A percentile compares a stretch with the other conserved stretches of the same genome.
phyloP scores from a whole-genome alignment of 257 asterid genomes.

The Plantago elongata region DNA sequence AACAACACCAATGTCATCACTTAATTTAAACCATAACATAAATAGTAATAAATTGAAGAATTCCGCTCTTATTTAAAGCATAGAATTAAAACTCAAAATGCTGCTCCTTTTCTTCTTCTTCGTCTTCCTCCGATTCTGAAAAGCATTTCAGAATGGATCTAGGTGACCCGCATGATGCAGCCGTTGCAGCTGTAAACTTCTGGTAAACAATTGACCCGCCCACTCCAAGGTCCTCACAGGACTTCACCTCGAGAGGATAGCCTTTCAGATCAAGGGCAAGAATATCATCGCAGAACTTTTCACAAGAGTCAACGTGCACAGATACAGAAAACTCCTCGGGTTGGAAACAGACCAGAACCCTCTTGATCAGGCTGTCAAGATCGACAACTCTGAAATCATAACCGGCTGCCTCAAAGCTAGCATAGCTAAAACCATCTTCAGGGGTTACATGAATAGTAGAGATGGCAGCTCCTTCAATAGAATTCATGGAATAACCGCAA shows the following conservation, averaged over 20 bases:
- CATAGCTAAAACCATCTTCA: constrained; percentile 40
- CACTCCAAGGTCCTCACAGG: constrained; percentile 51
- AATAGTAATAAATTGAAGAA: background rate
- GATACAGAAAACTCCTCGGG: constrained; percentile 31
- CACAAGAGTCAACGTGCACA: constrained; percentile 29
- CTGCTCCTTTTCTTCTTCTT: constrained; percentile 69
- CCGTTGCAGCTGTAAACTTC: constrained; percentile 37
- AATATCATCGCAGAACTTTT: constrained; percentile 29
- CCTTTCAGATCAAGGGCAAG: constrained; percentile 37
- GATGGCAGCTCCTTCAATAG: constrained; percentile 29
- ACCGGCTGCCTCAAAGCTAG: constrained; percentile 41
- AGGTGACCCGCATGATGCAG: constrained; percentile 56
- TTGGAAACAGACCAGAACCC: constrained; percentile 27
- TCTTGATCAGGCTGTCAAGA: constrained; percentile 15
- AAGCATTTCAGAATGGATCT: constrained; percentile 68
- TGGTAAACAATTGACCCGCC: constrained; percentile 64
- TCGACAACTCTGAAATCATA: constrained; percentile 25
- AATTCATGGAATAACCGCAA: constrained; percentile 42
- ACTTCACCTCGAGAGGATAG: constrained; percentile 35
- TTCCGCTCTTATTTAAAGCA: constrained; percentile 12
- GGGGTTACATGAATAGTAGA: constrained; percentile 41
- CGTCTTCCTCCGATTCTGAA: constrained; percentile 52
- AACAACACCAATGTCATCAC: no score
- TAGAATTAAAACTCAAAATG: constrained; percentile 20
- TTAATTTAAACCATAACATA: background rate